phyloP scores from a whole-genome alignment of 306 rosid species.

The Hippophae tibetana region DNA sequence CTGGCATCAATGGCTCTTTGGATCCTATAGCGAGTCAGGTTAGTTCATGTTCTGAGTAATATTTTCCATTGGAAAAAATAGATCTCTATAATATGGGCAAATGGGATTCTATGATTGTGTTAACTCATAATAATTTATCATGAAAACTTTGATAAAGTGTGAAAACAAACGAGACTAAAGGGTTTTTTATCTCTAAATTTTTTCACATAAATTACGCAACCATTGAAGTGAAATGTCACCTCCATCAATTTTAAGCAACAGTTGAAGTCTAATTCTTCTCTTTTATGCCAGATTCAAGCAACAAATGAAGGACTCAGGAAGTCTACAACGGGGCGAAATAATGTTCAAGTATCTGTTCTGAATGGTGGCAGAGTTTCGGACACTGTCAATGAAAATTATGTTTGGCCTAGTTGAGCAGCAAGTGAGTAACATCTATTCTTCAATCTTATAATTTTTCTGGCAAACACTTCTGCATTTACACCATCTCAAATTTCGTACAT shows the following conservation, averaged over 20 bases:
- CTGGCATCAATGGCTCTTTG: not conserved
- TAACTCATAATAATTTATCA: not conserved
- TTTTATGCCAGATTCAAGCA: slow-evolving; percentile 37
- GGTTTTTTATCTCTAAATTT: not conserved
- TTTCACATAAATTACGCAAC: not conserved
- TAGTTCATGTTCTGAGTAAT: slow-evolving; percentile 10
- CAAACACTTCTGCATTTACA: too few species aligned
- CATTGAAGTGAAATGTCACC: too few species aligned
- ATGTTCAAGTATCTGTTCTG: slow-evolving; percentile 19
- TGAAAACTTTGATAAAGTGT: not conserved
- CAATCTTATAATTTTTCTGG: too few species aligned
- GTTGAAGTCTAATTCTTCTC: slow-evolving; percentile 6
- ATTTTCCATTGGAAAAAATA: slow-evolving; percentile 4
- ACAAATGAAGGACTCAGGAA: slow-evolving; percentile 29
- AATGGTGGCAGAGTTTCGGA: slow-evolving; percentile 33
- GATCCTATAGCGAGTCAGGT: slow-evolving; percentile 49
- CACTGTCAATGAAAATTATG: slow-evolving; percentile 28
- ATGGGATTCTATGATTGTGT: not conserved
- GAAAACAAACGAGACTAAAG: not conserved
- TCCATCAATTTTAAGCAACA: not conserved
- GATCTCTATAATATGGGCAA: not conserved
- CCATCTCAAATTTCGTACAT: too few species aligned
- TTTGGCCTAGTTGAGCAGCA: slow-evolving; percentile 33
- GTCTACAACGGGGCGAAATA: slow-evolving; percentile 30
- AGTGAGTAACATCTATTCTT: slow-evolving; percentile 20